Evolutionary conservation across 2,329 filamentous ascomycete species (phyloP).

Genomic region (Hypoxylon rubiginosum): DNA sequence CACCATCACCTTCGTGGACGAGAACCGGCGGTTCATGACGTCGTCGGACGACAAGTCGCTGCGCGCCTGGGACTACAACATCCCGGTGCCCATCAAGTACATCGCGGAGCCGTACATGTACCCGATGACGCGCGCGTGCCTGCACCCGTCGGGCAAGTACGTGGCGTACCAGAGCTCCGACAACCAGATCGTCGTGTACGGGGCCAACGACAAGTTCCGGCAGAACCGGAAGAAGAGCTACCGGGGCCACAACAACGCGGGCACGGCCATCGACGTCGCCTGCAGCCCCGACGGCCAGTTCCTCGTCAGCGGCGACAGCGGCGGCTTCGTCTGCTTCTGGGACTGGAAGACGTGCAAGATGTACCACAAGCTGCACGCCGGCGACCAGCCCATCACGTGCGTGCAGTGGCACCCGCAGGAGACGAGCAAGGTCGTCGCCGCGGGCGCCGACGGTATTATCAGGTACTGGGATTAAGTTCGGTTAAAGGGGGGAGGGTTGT

Average conservation of each 20-base stretch:
- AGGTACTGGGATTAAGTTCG: conserved; percentile 88
- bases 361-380: conserved; percentile 94
- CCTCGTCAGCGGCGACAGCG: conserved; percentile 86
- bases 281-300: conserved; percentile 94
- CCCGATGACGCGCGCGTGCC: conserved; percentile 86
- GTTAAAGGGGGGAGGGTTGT: not conserved
- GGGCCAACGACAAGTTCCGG: conserved; percentile 92
- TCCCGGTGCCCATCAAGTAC: conserved; percentile 98
- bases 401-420: conserved; percentile 98
- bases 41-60: conserved; percentile 98
- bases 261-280: conserved; percentile 90
- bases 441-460: conserved; percentile 88
- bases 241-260: conserved; percentile 94
- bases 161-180: conserved; percentile 94
- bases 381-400: conserved; percentile 85
- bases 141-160: conserved; percentile 92
- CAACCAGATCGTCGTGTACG: conserved; percentile 97
- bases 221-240: conserved; percentile 98
- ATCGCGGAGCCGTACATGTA: conserved; percentile 99
- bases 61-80: conserved; percentile 97
- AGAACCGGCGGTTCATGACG: conserved; percentile 95
- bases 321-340: conserved; percentile 94
- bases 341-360: conserved; percentile 99
- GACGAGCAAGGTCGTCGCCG: conserved; percentile 92
- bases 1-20: conserved; percentile 95